Percentiles rank a stretch among this genome's conserved stretches.
Conservation (phyloP, 2,329 filamentous ascomycete genomes). For the Cladosporium velox region DNA sequence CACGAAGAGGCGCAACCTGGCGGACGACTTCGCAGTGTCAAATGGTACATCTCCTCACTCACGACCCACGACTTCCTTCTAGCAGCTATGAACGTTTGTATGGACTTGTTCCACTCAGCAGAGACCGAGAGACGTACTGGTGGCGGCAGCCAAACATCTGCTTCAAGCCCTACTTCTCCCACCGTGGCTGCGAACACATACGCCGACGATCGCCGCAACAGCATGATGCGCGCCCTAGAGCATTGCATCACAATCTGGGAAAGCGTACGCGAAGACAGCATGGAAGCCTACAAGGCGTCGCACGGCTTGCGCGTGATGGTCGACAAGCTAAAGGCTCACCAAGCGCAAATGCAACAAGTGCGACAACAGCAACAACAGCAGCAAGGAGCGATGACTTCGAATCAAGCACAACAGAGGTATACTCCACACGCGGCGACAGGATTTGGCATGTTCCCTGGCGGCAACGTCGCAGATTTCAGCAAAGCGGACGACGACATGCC, state of each 20-base stretch:
- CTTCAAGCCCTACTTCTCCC: constrained; percentile 12
- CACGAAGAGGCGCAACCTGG: constrained; percentile 72
- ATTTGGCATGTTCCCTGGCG: constrained; percentile 39
- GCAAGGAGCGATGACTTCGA: constrained; percentile 4
- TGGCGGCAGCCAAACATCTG: constrained; percentile 24
- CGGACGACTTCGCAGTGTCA: constrained; percentile 70
- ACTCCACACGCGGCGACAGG: constrained; percentile 1
- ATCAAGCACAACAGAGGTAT: constrained; percentile 10
- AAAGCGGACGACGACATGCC: constrained; percentile 55
- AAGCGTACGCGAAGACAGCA: constrained; percentile 70
- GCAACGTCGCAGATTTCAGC: constrained; percentile 27
- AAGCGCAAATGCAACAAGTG: constrained; percentile 23
- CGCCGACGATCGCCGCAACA: constrained; percentile 56
- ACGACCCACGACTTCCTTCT: constrained; percentile 84
- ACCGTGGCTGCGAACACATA: constrained; percentile 40
- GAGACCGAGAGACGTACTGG: constrained; percentile 43
- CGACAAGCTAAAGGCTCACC: constrained; percentile 66
- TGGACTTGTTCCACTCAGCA: constrained; percentile 76
- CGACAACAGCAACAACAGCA: constrained; percentile 25
- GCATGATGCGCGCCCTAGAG: constrained; percentile 76
- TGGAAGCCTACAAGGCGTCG: constrained; percentile 88
- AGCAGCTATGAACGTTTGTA: constrained; percentile 78
- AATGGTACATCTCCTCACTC: constrained; percentile 77
- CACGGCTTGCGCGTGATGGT: constrained; percentile 82
- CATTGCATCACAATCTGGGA: constrained; percentile 78